Conservation (phyloP, 78 protist species). For the Guillardia theta region DNA sequence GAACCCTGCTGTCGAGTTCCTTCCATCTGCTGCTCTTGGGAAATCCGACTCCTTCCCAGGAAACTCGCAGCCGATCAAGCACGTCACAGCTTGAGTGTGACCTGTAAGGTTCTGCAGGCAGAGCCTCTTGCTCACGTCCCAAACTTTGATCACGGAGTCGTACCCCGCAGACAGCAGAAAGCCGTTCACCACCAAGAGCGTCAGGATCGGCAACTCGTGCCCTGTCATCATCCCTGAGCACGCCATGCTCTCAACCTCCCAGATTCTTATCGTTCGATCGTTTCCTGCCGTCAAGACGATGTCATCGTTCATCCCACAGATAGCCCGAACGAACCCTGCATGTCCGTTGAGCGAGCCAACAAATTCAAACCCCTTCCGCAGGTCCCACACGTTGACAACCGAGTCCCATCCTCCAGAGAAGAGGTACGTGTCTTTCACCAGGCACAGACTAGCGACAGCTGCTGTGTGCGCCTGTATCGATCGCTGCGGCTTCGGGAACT, state of each 20-base stretch:
- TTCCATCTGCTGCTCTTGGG: too few relatives aligned
- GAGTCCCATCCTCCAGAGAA: constrained; percentile 27
- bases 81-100: not conserved
- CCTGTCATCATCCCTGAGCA: constrained; percentile 18
- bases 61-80: too few relatives aligned
- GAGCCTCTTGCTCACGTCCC: not conserved
- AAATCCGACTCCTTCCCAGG: too few relatives aligned
- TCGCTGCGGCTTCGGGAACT: not conserved
- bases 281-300: not conserved
- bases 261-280: not conserved
- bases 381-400: not conserved
- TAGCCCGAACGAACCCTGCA: not conserved
- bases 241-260: not conserved
- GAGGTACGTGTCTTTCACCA: not conserved
- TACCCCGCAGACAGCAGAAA: not conserved
- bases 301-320: not conserved
- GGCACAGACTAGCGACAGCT: not conserved
- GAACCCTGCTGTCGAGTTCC: too few relatives aligned
- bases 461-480: not conserved
- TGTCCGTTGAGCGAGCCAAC: not conserved
- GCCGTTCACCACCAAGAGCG: not conserved
- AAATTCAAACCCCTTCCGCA: not conserved
- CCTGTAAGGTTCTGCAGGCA: not conserved
- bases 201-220: not conserved
- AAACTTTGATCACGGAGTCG: not conserved